Conservation (phyloP, 768 basidiomycete species). For the Calocybe gangraenosa region DNA sequence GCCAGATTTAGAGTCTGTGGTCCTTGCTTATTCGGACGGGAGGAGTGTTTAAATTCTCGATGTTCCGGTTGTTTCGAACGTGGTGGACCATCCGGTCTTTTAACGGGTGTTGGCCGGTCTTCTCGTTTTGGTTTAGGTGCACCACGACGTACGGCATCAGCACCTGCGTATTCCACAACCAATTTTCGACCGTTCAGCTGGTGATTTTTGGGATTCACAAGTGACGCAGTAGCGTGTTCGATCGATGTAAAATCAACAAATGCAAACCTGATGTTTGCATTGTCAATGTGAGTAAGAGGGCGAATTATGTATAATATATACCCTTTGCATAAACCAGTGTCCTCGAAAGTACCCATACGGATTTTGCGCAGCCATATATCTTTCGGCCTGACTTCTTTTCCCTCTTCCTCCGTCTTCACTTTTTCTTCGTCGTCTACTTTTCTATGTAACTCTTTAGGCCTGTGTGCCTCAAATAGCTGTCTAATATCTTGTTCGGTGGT, state of each 20-base stretch:
- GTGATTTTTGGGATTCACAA: constrained; percentile 84
- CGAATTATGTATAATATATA: constrained; percentile 30
- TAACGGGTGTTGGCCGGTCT: constrained; percentile 14
- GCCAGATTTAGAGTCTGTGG: not conserved
- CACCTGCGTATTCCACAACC: constrained; percentile 84
- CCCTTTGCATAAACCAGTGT: constrained; percentile 96
- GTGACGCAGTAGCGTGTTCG: constrained; percentile 75
- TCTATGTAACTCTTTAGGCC: constrained; percentile 26
- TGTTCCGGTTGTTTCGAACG: constrained; percentile 10
- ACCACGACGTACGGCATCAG: constrained; percentile 86
- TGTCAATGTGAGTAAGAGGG: not conserved
- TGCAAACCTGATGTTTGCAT: constrained; percentile 69
- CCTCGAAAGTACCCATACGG: constrained; percentile 94
- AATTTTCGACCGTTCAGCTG: constrained; percentile 79
- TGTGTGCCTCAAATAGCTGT: constrained; percentile 70
- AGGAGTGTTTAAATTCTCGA: constrained; percentile 4
- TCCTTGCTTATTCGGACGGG: not conserved
- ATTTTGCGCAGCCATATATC: constrained; percentile 73
- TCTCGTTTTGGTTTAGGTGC: constrained; percentile 37
- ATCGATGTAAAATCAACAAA: constrained; percentile 87
- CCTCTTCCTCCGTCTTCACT: constrained; percentile 22
- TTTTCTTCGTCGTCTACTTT: constrained; percentile 26
- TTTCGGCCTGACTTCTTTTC: constrained; percentile 23
- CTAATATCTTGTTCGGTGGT: constrained; percentile 76
- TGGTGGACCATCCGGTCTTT: constrained; percentile 6